Conservation (phyloP, 169 alveolate genomes). For the Cryptosporidium xiaoi region DNA sequence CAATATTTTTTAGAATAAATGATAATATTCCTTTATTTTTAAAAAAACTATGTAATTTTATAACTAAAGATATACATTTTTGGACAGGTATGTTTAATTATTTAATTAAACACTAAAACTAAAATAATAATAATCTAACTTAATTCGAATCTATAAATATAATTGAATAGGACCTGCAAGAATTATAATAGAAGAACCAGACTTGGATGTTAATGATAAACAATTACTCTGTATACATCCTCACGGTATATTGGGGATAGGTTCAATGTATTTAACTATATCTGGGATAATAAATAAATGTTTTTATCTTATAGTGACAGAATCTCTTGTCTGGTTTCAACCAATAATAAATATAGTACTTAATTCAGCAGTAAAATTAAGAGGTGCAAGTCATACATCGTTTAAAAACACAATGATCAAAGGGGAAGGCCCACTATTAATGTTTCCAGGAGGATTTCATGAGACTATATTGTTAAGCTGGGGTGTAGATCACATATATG, state of each 20-base stretch:
- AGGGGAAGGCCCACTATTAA: constrained; percentile 55
- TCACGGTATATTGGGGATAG: constrained; percentile 65
- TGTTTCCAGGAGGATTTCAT: constrained; percentile 75
- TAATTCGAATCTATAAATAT: not conserved
- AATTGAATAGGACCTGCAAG: constrained; percentile 52
- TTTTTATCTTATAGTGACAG: constrained; percentile 56
- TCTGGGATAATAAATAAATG: constrained; percentile 20
- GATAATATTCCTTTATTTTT: constrained; percentile 24
- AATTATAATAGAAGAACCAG: constrained; percentile 60
- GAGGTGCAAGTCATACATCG: constrained; percentile 66
- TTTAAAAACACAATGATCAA: constrained; percentile 46
- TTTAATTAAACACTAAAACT: not conserved
- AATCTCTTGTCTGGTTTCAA: constrained; percentile 62
- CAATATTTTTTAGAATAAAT: constrained; percentile 8
- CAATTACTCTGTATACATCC: constrained; percentile 65
- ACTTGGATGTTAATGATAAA: constrained; percentile 27
- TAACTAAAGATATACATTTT: constrained; percentile 37
- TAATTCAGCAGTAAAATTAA: constrained; percentile 35
- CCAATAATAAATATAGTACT: constrained; percentile 50
- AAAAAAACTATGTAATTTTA: constrained; percentile 9
- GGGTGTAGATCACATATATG: constrained; percentile 57
- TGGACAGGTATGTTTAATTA: constrained; percentile 69
- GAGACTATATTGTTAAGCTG: constrained; percentile 53
- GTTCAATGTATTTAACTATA: constrained; percentile 26
- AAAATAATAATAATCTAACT: not conserved